Conservation (phyloP, 352 stramenopile species). For the Phytopythium vexans region DNA sequence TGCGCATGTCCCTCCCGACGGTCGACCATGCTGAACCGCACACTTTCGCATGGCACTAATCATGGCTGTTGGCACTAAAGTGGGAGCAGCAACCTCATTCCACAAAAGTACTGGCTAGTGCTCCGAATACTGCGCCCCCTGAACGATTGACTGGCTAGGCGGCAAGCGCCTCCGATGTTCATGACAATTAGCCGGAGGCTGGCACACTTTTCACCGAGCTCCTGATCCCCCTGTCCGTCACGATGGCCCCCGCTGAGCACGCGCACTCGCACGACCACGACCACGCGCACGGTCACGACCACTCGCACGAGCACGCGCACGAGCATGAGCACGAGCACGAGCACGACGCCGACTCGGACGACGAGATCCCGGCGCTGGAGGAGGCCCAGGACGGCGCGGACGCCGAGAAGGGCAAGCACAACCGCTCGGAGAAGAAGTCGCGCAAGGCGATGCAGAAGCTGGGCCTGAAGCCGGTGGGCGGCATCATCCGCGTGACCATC, state of each 20-base stretch:
- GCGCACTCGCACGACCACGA: conserved; percentile 36
- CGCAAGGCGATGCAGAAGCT: conserved; percentile 99
- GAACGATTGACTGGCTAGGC: too few relatives aligned
- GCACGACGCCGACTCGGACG: conserved; percentile 70
- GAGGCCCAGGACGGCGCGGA: conserved; percentile 63
- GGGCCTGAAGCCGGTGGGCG: conserved; percentile 94
- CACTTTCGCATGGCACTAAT: too few relatives aligned
- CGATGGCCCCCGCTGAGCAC: conserved; percentile 46
- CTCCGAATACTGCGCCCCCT: too few relatives aligned
- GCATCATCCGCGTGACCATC: conserved; percentile 96
- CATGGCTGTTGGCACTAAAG: too few relatives aligned
- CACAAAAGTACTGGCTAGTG: too few relatives aligned
- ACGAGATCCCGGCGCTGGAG: conserved; percentile 81
- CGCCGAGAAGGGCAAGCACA: conserved; percentile 87
- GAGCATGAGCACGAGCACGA: conserved; percentile 61
- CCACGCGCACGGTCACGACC: conserved; percentile 30
- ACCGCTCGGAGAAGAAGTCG: conserved; percentile 98
- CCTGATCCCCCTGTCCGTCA: too few relatives aligned
- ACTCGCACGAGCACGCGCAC: conserved; percentile 37
- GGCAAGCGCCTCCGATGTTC: too few relatives aligned
- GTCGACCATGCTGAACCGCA: too few relatives aligned
- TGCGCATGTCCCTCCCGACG: too few relatives aligned
- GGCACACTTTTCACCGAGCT: too few relatives aligned
- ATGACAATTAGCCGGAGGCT: too few relatives aligned
- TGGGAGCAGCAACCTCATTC: too few relatives aligned